Percentiles rank a stretch among this genome's conserved stretches.
Evolutionary conservation across 352 stramenopile species (phyloP).

Genomic region (Globisporangium middletonii): DNA sequence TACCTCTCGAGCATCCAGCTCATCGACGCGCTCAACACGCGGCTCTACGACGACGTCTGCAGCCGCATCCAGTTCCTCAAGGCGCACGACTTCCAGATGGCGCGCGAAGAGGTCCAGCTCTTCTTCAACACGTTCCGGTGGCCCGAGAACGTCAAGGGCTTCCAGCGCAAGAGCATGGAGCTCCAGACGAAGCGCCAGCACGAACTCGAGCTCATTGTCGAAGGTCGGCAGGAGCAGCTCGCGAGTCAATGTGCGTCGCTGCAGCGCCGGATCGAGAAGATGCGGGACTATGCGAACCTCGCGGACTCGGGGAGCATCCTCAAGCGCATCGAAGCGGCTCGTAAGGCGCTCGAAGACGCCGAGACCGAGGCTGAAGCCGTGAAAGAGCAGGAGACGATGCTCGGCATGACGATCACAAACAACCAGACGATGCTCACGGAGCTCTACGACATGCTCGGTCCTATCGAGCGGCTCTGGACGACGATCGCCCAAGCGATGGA

Average conservation of each 20-base stretch:
- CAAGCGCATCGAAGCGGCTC: conserved; percentile 71
- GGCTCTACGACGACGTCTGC: conserved; percentile 76
- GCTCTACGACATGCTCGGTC: conserved; percentile 73
- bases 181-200: conserved; percentile 86
- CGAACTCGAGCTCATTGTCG: conserved; percentile 86
- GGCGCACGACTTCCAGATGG: conserved; percentile 81
- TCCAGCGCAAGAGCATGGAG: conserved; percentile 89
- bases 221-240: conserved; percentile 87
- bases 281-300: conserved; percentile 84
- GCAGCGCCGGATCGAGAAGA: conserved; percentile 87
- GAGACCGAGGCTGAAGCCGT: conserved; percentile 81
- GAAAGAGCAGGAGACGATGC: conserved; percentile 82
- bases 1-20: conserved; percentile 67
- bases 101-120: conserved; percentile 86
- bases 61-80: conserved; percentile 85
- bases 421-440: conserved; percentile 70
- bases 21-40: conserved; percentile 64
- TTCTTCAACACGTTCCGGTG: conserved; percentile 90
- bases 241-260: conserved; percentile 67
- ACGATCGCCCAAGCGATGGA: conserved; percentile 78
- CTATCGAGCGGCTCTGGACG: conserved; percentile 86
- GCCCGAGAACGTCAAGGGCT: conserved; percentile 89
- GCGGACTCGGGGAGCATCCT: conserved; percentile 73
- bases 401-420: conserved; percentile 81
- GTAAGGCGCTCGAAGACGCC: conserved; percentile 77